A percentile compares a stretch with the other conserved stretches of the same genome.
These are phyloP conservation scores for Ceratonia siliqua DNA, from an alignment of 306 rosid genomes.

Conservation along the genomic window DNA sequence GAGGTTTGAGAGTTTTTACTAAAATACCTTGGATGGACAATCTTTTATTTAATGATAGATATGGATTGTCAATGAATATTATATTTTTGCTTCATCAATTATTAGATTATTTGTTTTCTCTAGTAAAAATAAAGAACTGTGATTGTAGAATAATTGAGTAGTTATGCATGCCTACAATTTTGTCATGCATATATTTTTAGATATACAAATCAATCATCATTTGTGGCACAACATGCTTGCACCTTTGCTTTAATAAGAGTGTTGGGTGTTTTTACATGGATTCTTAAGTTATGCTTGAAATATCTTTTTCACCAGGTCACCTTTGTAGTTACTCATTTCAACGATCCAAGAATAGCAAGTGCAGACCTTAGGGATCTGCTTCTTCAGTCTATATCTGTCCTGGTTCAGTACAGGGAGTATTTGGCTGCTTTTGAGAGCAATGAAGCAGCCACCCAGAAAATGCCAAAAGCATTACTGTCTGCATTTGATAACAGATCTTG, in stretches of 20 bases:
- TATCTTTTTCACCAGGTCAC: conserved; percentile 68
- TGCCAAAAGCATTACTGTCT: conserved; percentile 85
- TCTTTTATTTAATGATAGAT: background rate
- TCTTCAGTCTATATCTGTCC: conserved; percentile 90
- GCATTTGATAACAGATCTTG: conserved; percentile 97
- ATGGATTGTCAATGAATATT: background rate
- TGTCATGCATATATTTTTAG: background rate
- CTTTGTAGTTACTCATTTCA: conserved; percentile 91
- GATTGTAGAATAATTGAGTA: background rate
- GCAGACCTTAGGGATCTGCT: conserved; percentile 95
- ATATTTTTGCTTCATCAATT: background rate
- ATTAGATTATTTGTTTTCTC: background rate
- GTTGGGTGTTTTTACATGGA: conserved; percentile 6
- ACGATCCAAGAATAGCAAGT: conserved; percentile 91
- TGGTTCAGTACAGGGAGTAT: conserved; percentile 90
- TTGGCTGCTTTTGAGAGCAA: conserved; percentile 84
- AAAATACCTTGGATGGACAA: conserved; percentile 11
- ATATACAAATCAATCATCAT: background rate
- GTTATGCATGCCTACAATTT: background rate
- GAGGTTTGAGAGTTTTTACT: background rate
- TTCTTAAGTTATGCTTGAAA: conserved; percentile 26
- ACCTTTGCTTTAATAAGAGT: conserved; percentile 21
- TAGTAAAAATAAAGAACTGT: background rate
- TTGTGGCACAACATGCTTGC: background rate
- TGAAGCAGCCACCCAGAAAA: conserved; percentile 73